Conservation (phyloP, 2,329 filamentous ascomycete species). For the Fusarium sp. region DNA sequence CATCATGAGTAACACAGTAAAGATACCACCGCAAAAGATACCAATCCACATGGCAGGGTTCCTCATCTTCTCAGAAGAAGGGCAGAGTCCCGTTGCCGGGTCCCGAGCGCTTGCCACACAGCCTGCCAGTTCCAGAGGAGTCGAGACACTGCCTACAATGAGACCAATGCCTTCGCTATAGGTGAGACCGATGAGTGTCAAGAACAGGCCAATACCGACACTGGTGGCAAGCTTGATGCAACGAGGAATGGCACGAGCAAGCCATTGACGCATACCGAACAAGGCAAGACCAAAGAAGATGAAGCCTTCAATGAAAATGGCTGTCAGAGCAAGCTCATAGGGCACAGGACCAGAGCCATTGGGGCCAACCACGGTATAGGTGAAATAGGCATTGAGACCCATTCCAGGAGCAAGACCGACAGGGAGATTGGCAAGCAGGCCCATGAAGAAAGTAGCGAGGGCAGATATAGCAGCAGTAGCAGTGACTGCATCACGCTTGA, state of each 20-base stretch:
- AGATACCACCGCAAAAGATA: conserved; percentile 85
- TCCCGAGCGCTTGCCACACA: conserved; percentile 63
- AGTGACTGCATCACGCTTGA: conserved; percentile 85
- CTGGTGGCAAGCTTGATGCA: conserved; percentile 90
- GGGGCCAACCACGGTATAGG: conserved; percentile 78
- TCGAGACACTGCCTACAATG: conserved; percentile 75
- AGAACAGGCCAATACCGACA: conserved; percentile 86
- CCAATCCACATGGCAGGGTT: conserved; percentile 88
- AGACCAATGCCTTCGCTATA: conserved; percentile 87
- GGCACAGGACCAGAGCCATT: conserved; percentile 80
- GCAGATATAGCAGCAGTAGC: conserved; percentile 87
- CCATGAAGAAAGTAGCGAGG: conserved; percentile 85
- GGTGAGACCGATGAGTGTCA: conserved; percentile 80
- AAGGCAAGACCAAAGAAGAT: conserved; percentile 86
- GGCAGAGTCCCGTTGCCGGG: conserved; percentile 63
- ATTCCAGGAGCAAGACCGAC: conserved; percentile 59
- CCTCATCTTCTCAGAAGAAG: conserved; percentile 78
- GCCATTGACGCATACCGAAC: conserved; percentile 87
- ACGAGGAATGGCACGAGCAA: conserved; percentile 83
- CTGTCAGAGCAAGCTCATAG: conserved; percentile 82
- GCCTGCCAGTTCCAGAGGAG: conserved; percentile 81
- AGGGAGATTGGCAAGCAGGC: conserved; percentile 80
- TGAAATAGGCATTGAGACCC: conserved; percentile 87
- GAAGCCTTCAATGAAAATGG: conserved; percentile 89
- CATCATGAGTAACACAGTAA: conserved; percentile 85